Evolutionary conservation across 2,329 filamentous ascomycete species (phyloP).

Genomic region (Colletotrichum sansevieriae): DNA sequence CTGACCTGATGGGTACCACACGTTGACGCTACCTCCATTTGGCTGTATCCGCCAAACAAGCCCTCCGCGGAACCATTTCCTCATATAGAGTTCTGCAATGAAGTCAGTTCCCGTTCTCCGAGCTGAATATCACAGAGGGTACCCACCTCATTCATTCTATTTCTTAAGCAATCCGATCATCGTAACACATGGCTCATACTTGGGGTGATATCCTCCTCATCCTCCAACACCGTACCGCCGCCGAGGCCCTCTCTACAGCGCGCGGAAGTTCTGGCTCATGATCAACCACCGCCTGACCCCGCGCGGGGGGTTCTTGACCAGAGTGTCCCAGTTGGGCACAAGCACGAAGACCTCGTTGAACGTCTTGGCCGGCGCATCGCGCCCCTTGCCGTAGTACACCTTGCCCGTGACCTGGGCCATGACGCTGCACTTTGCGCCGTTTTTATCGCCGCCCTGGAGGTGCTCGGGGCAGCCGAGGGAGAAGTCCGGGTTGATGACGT

Average conservation of each 20-base stretch:
- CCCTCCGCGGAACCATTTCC: no score
- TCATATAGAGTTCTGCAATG: not conserved
- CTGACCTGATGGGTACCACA: no score
- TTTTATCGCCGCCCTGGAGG: conserved; percentile 56
- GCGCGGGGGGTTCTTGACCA: conserved; percentile 65
- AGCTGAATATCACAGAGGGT: not conserved
- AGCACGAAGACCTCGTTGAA: conserved; percentile 88
- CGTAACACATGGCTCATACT: not conserved
- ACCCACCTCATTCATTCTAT: not conserved
- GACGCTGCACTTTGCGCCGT: conserved; percentile 74
- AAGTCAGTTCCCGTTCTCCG: not conserved
- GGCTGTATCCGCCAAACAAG: no score
- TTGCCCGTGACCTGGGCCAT: conserved; percentile 80
- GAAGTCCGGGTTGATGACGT: conserved; percentile 80
- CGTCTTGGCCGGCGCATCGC: conserved; percentile 72
- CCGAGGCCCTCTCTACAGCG: conserved; percentile 53
- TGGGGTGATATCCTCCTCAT: conserved; percentile 7
- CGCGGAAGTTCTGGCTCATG: conserved; percentile 79
- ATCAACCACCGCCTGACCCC: conserved; percentile 73
- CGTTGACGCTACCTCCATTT: no score
- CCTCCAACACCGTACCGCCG: not conserved
- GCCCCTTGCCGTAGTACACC: conserved; percentile 75
- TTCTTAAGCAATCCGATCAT: not conserved
- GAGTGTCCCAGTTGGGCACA: conserved; percentile 78
- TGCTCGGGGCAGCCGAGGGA: conserved; percentile 66